Evolutionary conservation across 805 yeast genomes (phyloP).

Genomic region (Hanseniaspora opuntiae): DNA sequence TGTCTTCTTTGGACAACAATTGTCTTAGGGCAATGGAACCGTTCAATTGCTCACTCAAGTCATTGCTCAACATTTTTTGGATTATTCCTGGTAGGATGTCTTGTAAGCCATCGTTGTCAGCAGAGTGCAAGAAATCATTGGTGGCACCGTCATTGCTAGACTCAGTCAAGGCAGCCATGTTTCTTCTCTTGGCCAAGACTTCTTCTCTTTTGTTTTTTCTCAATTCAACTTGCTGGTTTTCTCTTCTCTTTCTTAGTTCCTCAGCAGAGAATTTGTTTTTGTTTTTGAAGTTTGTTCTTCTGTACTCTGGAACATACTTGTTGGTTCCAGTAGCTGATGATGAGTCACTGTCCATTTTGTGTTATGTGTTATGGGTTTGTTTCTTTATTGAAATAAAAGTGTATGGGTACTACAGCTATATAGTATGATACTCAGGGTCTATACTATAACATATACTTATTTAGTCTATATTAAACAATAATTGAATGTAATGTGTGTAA

Average conservation of each 20-base stretch:
- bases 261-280: conserved; percentile 87
- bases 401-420: too few species aligned
- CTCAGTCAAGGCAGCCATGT: conserved; percentile 31
- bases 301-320: conserved; percentile 91
- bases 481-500: too few species aligned
- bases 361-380: too few species aligned
- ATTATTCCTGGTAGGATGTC: conserved; percentile 76
- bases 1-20: conserved; percentile 80
- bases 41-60: conserved; percentile 64
- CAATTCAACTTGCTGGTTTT: conserved; percentile 89
- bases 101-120: conserved; percentile 27
- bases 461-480: too few species aligned
- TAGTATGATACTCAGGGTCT: too few species aligned
- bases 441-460: too few species aligned
- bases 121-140: conserved; percentile 21
- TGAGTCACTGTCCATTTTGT: conserved; percentile 51
- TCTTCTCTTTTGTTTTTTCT: conserved; percentile 96
- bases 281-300: conserved; percentile 91
- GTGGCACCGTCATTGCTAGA: conserved; percentile 44
- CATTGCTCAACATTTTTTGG: conserved; percentile 59
- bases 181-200: conserved; percentile 84
- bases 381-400: not conserved
- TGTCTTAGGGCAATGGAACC: conserved; percentile 92
- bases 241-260: conserved; percentile 94
- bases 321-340: conserved; percentile 34